These are phyloP conservation scores for Malassezia dermatis DNA, from an alignment of 1,284 basidiomycete species.

Conservation along the genomic window DNA sequence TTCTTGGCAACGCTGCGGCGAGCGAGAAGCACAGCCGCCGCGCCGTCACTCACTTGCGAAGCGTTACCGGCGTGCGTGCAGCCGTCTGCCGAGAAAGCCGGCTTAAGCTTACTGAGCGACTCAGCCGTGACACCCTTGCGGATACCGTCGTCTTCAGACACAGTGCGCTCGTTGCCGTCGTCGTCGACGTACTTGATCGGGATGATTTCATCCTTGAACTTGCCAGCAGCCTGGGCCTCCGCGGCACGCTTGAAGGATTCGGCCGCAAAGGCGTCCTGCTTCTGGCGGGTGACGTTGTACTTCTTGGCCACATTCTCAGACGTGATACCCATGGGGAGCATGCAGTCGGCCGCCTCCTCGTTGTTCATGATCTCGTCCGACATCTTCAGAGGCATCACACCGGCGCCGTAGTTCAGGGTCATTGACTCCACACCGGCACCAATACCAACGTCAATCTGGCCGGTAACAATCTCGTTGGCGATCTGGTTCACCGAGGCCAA, in stretches of 20 bases:
- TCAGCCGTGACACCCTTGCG: slow-evolving; percentile 71
- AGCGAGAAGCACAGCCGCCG: slow-evolving; percentile 81
- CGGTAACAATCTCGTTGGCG: slow-evolving; percentile 65
- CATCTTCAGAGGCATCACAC: slow-evolving; percentile 61
- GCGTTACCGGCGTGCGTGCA: slow-evolving; percentile 83
- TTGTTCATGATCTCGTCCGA: slow-evolving; percentile 69
- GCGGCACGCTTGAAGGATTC: slow-evolving; percentile 73
- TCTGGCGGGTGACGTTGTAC: slow-evolving; percentile 62
- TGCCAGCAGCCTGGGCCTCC: slow-evolving; percentile 73
- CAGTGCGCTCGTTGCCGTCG: slow-evolving; percentile 65
- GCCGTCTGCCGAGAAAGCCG: slow-evolving; percentile 80
- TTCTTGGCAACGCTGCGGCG: slow-evolving; percentile 76
- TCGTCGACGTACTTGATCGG: slow-evolving; percentile 72
- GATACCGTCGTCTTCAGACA: slow-evolving; percentile 83
- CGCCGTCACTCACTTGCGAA: slow-evolving; percentile 93
- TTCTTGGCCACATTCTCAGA: slow-evolving; percentile 86
- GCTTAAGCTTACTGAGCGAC: slow-evolving; percentile 79
- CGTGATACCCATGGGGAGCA: slow-evolving; percentile 91
- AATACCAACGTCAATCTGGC: slow-evolving; percentile 68
- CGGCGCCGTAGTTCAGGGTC: slow-evolving; percentile 60
- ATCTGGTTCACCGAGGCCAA: slow-evolving; percentile 80
- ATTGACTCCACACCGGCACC: slow-evolving; percentile 92
- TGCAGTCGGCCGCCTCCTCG: slow-evolving; percentile 77
- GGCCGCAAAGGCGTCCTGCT: slow-evolving; percentile 77
- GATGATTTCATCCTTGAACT: slow-evolving; percentile 83